These are phyloP conservation scores for Adansonia rubrostipa DNA, from an alignment of 441 rosid species.

Conservation along the genomic window DNA sequence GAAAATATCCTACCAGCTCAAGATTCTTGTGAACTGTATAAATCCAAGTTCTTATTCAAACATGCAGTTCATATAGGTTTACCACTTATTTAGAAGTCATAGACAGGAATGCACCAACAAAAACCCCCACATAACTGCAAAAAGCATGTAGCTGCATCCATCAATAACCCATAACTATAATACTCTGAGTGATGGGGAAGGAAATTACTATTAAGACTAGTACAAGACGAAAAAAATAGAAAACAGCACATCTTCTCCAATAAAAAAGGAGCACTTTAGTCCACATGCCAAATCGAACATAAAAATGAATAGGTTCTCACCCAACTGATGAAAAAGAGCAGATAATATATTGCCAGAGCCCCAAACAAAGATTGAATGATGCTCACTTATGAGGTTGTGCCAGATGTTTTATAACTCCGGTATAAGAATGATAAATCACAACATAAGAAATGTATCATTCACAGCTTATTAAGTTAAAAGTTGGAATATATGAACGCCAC, in stretches of 20 bases:
- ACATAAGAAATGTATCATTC: background rate
- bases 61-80: conserved; percentile 33
- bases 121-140: conserved; percentile 91
- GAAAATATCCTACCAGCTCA: conserved; percentile 14
- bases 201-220: background rate
- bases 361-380: background rate
- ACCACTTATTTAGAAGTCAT: conserved; percentile 98
- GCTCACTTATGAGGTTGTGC: background rate
- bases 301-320: background rate
- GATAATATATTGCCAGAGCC: background rate
- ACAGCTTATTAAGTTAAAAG: conserved; percentile 3
- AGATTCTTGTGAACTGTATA: background rate
- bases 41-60: background rate
- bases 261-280: background rate
- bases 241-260: background rate
- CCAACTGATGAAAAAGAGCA: background rate
- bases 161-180: conserved; percentile 29
- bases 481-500: background rate
- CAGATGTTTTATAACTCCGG: background rate
- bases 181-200: background rate
- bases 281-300: background rate
- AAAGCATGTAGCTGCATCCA: conserved; percentile 31
- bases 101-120: conserved; percentile 86
- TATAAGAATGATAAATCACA: background rate
- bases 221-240: background rate